These are phyloP conservation scores for Tetracentron sinense DNA, from an alignment of 164 flowering plant species.

Conservation along the genomic window DNA sequence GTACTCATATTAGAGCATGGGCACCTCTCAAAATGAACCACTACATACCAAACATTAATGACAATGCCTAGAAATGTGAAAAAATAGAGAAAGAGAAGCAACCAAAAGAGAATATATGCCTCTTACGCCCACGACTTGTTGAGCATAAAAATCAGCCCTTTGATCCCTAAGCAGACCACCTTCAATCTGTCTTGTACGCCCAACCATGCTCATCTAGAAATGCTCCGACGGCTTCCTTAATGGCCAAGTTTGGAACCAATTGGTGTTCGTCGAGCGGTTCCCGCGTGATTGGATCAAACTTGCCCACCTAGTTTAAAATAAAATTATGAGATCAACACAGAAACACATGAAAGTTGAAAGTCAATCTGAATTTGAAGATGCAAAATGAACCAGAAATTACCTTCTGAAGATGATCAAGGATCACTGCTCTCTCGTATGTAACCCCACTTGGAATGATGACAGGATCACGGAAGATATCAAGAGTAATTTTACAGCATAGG, in stretches of 20 bases:
- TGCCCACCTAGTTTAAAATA: conserved; percentile 59
- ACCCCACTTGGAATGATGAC: conserved; percentile 92
- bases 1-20: too few relatives aligned
- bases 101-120: too few relatives aligned
- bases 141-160: too few relatives aligned
- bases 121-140: too few relatives aligned
- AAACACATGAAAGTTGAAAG: neutral
- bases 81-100: too few relatives aligned
- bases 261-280: conserved; percentile 57
- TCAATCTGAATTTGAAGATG: neutral
- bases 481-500: conserved; percentile 83
- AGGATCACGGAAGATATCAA: conserved; percentile 87
- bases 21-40: too few relatives aligned
- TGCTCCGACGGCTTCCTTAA: conserved; percentile 84
- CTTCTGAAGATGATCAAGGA: conserved; percentile 83
- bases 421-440: conserved; percentile 79
- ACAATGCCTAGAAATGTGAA: too few relatives aligned
- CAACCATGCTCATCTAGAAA: conserved; percentile 68
- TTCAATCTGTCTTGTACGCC: conserved; percentile 59
- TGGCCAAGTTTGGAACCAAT: conserved; percentile 72
- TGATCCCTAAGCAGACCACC: neutral
- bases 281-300: conserved; percentile 81
- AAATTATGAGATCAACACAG: neutral
- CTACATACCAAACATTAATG: too few relatives aligned
- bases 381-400: conserved; percentile 27